Percentiles rank a stretch among this genome's conserved stretches.
Conservation (phyloP, 306 rosid species). For the Sindora glabra region DNA sequence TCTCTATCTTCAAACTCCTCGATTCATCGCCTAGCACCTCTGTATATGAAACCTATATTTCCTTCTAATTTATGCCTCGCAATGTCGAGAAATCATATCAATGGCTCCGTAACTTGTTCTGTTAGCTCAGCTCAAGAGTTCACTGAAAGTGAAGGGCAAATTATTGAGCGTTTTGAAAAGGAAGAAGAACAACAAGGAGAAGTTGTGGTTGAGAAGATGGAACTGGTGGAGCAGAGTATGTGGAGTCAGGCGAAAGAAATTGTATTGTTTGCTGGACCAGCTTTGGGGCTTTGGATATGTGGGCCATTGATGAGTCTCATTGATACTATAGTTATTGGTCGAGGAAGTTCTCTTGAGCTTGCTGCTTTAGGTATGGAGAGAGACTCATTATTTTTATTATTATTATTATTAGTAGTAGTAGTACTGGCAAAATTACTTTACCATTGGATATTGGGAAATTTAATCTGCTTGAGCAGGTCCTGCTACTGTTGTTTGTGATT, state of each 20-base stretch:
- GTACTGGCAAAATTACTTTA: no score
- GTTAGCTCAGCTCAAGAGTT: no score
- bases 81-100: no score
- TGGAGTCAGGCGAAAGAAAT: constrained; percentile 22
- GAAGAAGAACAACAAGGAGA: not conserved
- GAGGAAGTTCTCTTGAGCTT: constrained; percentile 22
- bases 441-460: no score
- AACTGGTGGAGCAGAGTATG: constrained; percentile 1
- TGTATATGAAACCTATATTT: no score
- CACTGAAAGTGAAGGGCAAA: no score
- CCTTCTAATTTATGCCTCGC: no score
- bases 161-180: not conserved
- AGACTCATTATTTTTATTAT: no score
- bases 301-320: constrained; percentile 30
- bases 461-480: constrained; percentile 13
- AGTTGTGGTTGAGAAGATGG: not conserved
- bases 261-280: constrained; percentile 25
- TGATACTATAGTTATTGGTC: constrained; percentile 20
- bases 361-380: constrained; percentile 18
- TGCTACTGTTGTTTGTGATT: constrained; percentile 27
- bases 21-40: no score
- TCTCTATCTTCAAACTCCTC: no score
- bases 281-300: constrained; percentile 26
- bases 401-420: no score
- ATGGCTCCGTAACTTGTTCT: no score